Conservation (phyloP, 78 protist genomes). For the Speleostelium caveatum region DNA sequence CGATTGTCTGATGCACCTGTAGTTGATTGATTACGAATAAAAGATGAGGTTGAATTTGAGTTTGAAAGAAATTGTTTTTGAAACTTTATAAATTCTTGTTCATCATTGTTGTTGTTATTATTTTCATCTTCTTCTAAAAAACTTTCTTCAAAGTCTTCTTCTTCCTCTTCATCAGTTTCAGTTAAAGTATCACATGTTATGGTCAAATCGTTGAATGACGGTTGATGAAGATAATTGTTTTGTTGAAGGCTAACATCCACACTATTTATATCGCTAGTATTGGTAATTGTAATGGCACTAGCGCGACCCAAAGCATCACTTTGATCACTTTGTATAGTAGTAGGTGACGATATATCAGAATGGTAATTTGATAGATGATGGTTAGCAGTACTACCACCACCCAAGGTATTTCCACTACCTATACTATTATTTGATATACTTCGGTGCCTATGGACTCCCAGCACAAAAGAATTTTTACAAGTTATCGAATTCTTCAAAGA, state of each 20-base stretch:
- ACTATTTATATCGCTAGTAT: background rate
- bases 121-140: constrained; percentile 44
- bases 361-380: background rate
- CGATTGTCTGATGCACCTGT: background rate
- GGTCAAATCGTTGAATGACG: constrained; percentile 66
- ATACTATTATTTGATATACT: background rate
- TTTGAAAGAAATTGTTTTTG: constrained; percentile 26
- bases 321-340: background rate
- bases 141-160: constrained; percentile 18
- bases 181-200: constrained; percentile 66
- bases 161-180: constrained; percentile 60
- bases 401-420: background rate
- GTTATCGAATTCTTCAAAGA: constrained; percentile 18
- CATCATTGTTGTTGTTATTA: constrained; percentile 4
- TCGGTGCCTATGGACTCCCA: constrained; percentile 40
- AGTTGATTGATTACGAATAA: background rate
- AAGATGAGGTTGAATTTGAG: background rate
- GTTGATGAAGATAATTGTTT: constrained; percentile 22
- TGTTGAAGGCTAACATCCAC: too few species aligned
- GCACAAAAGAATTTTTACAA: constrained; percentile 18
- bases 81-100: constrained; percentile 38
- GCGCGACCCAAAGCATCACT: constrained; percentile 31
- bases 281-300: constrained; percentile 27
- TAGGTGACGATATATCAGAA: background rate
- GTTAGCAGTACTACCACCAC: background rate